Evolutionary conservation across 768 basidiomycete species (phyloP).

Genomic region (Leccinellum rugosiceps): DNA sequence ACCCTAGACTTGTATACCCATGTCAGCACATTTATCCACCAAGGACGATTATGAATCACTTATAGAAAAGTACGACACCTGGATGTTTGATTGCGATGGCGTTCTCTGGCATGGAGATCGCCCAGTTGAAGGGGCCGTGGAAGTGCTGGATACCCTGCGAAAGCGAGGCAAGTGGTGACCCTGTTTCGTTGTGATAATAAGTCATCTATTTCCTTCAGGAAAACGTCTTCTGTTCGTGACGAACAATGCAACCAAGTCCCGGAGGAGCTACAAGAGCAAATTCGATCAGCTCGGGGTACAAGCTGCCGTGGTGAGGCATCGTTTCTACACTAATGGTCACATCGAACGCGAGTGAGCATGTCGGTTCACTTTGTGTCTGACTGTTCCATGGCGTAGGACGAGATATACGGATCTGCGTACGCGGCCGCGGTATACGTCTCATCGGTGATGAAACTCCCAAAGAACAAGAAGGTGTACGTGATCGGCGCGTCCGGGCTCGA

Average conservation of each 20-base stretch:
- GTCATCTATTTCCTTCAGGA: slow-evolving; percentile 38
- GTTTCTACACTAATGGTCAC: not conserved
- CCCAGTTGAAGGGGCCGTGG: slow-evolving; percentile 71
- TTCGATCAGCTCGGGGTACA: slow-evolving; percentile 89
- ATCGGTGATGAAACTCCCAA: slow-evolving; percentile 83
- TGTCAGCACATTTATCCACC: slow-evolving; percentile 30
- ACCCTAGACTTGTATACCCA: slow-evolving; percentile 17
- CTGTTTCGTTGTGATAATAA: not conserved
- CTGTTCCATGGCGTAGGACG: slow-evolving; percentile 57
- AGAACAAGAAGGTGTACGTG: slow-evolving; percentile 92
- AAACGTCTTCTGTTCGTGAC: slow-evolving; percentile 90
- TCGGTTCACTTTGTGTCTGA: not conserved
- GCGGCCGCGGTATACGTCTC: slow-evolving; percentile 83
- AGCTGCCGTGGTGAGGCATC: slow-evolving; percentile 69
- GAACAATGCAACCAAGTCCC: slow-evolving; percentile 95
- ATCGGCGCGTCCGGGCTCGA: slow-evolving; percentile 91
- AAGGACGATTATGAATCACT: slow-evolving; percentile 46
- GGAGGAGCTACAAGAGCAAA: slow-evolving; percentile 82
- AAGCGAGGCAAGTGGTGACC: slow-evolving; percentile 53
- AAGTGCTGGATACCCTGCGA: slow-evolving; percentile 73
- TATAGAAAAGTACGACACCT: slow-evolving; percentile 78
- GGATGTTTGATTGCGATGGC: slow-evolving; percentile 96
- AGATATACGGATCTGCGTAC: slow-evolving; percentile 95
- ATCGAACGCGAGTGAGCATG: not conserved
- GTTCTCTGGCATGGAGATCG: slow-evolving; percentile 88